Evolutionary conservation across 2,329 filamentous ascomycete species (phyloP).

Genomic region (Cephalotrichum gorgonifer): DNA sequence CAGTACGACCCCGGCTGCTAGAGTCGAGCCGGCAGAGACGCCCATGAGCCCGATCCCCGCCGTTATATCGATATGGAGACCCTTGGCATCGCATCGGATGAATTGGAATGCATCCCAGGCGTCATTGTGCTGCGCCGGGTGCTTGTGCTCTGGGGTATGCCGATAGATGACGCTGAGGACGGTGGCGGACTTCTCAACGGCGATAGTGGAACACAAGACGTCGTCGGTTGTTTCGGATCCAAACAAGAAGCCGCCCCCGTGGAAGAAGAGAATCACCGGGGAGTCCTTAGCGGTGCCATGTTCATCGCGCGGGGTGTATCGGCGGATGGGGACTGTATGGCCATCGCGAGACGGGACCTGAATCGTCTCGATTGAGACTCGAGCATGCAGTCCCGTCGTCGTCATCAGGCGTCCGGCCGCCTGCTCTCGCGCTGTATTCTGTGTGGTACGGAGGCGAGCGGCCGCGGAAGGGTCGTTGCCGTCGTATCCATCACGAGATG

Average conservation of each 20-base stretch:
- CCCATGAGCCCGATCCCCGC: constrained; percentile 29
- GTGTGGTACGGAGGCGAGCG: neutral
- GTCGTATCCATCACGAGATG: constrained; percentile 3
- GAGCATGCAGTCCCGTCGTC: neutral
- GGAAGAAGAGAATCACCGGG: constrained; percentile 25
- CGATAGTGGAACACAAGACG: constrained; percentile 30
- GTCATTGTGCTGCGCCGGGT: constrained; percentile 37
- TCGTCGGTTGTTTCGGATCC: constrained; percentile 39
- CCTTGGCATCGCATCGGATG: constrained; percentile 27
- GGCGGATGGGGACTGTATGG: constrained; percentile 3
- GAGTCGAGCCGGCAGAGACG: constrained; percentile 29
- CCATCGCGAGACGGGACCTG: neutral
- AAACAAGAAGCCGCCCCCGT: constrained; percentile 43
- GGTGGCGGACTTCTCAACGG: constrained; percentile 22
- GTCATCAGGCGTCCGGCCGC: neutral
- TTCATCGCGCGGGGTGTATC: neutral
- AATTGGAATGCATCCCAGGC: constrained; percentile 38
- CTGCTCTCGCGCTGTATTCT: neutral
- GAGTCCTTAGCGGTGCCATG: constrained; percentile 6
- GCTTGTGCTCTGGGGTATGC: constrained; percentile 37
- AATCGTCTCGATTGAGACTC: neutral
- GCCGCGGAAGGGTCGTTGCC: constrained; percentile 2
- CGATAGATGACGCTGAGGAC: constrained; percentile 43
- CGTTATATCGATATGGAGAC: constrained; percentile 24
- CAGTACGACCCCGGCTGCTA: constrained; percentile 21